Evolutionary conservation across 129 eudicot genomes (phyloP).

Genomic region (Chrysanthemum lavandulifolium): DNA sequence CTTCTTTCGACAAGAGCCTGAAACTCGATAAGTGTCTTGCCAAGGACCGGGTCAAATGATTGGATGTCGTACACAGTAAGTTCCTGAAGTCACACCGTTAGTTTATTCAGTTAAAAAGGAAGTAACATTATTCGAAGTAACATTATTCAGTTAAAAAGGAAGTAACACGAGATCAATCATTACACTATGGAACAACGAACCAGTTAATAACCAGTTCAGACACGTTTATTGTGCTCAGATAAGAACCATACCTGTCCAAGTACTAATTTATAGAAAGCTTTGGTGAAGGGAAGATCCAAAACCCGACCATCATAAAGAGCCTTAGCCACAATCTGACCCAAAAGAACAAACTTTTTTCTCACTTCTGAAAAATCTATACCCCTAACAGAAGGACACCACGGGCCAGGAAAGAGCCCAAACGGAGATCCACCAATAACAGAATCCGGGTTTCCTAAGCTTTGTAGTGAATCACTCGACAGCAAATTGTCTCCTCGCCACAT

Average conservation of each 20-base stretch:
- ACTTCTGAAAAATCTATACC: conserved; percentile 57
- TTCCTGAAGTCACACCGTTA: conserved; percentile 47
- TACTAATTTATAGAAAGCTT: conserved; percentile 75
- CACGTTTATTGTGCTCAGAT: background rate
- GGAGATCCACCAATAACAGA: conserved; percentile 31
- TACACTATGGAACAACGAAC: background rate
- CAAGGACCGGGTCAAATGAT: conserved; percentile 83
- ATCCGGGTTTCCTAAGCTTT: conserved; percentile 18
- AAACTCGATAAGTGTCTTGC: conserved; percentile 70
- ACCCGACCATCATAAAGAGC: conserved; percentile 95
- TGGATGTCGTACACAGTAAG: conserved; percentile 73
- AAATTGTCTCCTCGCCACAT: conserved; percentile 86
- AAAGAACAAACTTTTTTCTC: conserved; percentile 59
- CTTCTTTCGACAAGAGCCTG: conserved; percentile 73
- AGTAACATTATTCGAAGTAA: background rate
- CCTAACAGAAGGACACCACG: conserved; percentile 52
- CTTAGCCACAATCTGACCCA: conserved; percentile 83
- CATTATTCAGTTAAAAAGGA: background rate
- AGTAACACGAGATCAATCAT: background rate
- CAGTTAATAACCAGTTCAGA: background rate
- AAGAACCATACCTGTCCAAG: conserved; percentile 70
- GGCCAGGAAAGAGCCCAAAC: conserved; percentile 85
- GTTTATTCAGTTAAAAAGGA: background rate
- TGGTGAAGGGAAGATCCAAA: conserved; percentile 84
- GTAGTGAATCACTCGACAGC: conserved; percentile 5